Evolutionary conservation across 768 basidiomycete genomes (phyloP), one percentile per base, ranked within the genome.

Genomic region (Lactarius quietus): DNA sequence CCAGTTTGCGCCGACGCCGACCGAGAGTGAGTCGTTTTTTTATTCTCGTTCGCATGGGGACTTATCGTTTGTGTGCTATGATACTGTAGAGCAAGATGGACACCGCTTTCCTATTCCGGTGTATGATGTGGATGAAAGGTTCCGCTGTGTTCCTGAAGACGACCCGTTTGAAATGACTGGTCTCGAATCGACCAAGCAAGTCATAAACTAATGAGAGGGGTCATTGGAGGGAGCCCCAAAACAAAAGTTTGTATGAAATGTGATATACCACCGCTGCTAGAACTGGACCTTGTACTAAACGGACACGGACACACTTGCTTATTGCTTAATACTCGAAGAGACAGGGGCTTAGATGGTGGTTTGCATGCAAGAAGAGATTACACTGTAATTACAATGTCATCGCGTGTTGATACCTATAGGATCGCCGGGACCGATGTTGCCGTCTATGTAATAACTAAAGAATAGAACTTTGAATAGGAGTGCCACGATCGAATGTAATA

Each of bases 391-490:
- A 36, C 14, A 26, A 28, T 59, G 41, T 51, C 39, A 60, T 61
- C 43, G 45, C 38, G 14, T 29, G 33, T 51, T 57, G 8, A 61
- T 54, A 28, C 51, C 35, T 39, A 74, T 57, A 33, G 75, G 76
- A 63, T 77, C 77, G 33, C 69, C 66, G 9, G 73, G 72, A 2
- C 80, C 80, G 18, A 82, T 76, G 53, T 79, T 76, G 15, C 72
- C 69, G 9, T 81, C 74, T 36, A 79, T 76, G 39, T 84, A 85
- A 74, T 84, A 85, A 62, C 79, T 82, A 73, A 90, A 85, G 79
- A 90, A 90, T 29, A 86, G 74, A 52, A 93, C 79, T 75, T 96
- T 95, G 81, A 98, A 91, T 9, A 88, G 84, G 48, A 98, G 78
- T 0, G 94, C 93, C 64, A 98, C 77, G 2, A 78, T 89, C 2